Percentiles rank a stretch among this genome's conserved stretches.
phyloP scores from a whole-genome alignment of 805 yeast species.

The Candida patagonica region DNA sequence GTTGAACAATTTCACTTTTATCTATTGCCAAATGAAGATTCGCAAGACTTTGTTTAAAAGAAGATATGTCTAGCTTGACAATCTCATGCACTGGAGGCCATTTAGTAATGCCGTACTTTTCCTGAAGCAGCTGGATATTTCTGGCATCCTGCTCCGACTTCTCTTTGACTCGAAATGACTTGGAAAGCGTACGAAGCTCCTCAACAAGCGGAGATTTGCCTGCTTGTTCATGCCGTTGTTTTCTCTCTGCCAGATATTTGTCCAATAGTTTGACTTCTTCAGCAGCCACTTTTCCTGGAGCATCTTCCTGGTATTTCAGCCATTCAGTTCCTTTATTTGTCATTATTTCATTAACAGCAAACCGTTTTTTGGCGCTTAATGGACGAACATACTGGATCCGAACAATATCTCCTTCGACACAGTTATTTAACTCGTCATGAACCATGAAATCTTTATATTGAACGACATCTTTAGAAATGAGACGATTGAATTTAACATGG shows the following conservation, averaged over 20 bases:
- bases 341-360: conserved; percentile 88
- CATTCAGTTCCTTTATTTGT: conserved; percentile 86
- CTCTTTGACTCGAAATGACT: conserved; percentile 5
- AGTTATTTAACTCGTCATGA: conserved; percentile 86
- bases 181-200: conserved; percentile 13
- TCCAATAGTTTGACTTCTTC: conserved; percentile 54
- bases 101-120: conserved; percentile 37
- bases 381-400: conserved; percentile 82
- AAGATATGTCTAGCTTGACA: conserved; percentile 34
- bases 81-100: conserved; percentile 39
- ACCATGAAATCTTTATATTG: conserved; percentile 78
- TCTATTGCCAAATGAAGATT: conserved; percentile 29
- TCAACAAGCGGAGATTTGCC: conserved; percentile 17
- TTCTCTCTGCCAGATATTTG: conserved; percentile 46
- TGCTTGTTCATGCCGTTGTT: conserved; percentile 21
- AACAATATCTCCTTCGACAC: conserved; percentile 92
- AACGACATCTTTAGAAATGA: conserved; percentile 45
- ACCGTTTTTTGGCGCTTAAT: conserved; percentile 67
- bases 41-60: conserved; percentile 30
- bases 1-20: conserved; percentile 13
- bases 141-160: conserved; percentile 26
- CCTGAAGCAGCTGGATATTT: conserved; percentile 32
- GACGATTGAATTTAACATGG: conserved; percentile 59
- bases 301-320: conserved; percentile 66
- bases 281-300: conserved; percentile 52